Evolutionary conservation across 257 asterid species (phyloP).

Genomic region (Penstemon newberryi): DNA sequence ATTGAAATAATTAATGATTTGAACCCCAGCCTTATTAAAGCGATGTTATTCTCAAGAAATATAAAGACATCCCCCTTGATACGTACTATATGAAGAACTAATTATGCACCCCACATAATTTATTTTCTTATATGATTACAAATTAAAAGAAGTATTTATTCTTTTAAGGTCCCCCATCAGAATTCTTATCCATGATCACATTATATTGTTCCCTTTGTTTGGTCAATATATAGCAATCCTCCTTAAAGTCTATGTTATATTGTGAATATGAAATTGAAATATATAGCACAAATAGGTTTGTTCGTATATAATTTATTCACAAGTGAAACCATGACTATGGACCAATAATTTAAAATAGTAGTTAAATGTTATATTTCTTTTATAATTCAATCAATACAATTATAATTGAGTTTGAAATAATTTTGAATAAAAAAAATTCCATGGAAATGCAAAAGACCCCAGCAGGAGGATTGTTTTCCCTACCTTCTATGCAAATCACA

Average conservation of each 20-base stretch:
- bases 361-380: neutral
- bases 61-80: conserved; percentile 1
- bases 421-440: neutral
- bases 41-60: conserved; percentile 41
- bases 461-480: conserved; percentile 26
- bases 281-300: no score
- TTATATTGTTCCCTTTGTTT: neutral
- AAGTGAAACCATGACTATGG: no score
- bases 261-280: no score
- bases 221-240: neutral
- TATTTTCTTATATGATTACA: conserved; percentile 28
- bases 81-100: conserved; percentile 28
- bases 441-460: conserved; percentile 21
- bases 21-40: conserved; percentile 39
- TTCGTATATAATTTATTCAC: no score
- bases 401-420: neutral
- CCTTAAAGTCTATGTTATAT: no score
- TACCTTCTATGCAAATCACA: conserved; percentile 30
- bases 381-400: neutral
- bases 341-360: neutral
- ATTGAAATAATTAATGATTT: conserved; percentile 34
- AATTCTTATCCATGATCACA: conserved; percentile 15
- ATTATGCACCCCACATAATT: conserved; percentile 32
- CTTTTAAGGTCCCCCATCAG: conserved; percentile 28
- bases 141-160: neutral